A percentile compares a stretch with the other conserved stretches of the same genome.
These are phyloP conservation scores for Leptomonas seymouri DNA, from an alignment of 208 protist genomes.

Conservation along the genomic window DNA sequence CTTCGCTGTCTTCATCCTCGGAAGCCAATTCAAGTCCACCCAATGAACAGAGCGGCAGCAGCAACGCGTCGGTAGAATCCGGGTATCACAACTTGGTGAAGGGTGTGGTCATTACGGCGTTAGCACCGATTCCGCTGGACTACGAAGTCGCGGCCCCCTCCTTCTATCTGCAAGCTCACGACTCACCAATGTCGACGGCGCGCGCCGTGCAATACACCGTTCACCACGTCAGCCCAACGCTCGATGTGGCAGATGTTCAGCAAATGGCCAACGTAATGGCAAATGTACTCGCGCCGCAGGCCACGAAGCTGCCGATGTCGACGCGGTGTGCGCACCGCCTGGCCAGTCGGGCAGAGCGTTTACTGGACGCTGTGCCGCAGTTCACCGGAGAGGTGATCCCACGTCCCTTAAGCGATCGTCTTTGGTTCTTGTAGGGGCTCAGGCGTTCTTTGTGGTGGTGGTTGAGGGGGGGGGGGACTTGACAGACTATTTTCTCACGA, in stretches of 20 bases:
- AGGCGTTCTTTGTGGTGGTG: too few species aligned
- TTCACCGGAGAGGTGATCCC: slow-evolving; percentile 79
- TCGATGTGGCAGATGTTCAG: slow-evolving; percentile 81
- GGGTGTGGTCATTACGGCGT: slow-evolving; percentile 68
- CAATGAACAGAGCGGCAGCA: neutral
- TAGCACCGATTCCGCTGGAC: slow-evolving; percentile 59
- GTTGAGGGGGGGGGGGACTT: too few species aligned
- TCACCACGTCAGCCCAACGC: slow-evolving; percentile 67
- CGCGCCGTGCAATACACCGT: slow-evolving; percentile 86
- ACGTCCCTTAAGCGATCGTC: slow-evolving; percentile 51
- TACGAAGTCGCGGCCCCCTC: slow-evolving; percentile 47
- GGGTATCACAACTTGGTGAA: slow-evolving; percentile 69
- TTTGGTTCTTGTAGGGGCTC: slow-evolving; percentile 91
- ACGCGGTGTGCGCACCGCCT: slow-evolving; percentile 86
- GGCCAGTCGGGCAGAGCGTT: slow-evolving; percentile 69
- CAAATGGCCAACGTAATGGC: slow-evolving; percentile 76
- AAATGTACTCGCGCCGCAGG: slow-evolving; percentile 62
- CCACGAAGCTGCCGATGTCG: slow-evolving; percentile 92
- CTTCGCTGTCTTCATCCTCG: neutral
- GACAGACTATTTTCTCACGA: too few species aligned
- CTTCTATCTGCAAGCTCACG: slow-evolving; percentile 90
- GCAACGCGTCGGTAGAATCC: neutral
- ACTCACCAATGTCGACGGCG: slow-evolving; percentile 86
- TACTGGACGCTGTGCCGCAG: slow-evolving; percentile 79
- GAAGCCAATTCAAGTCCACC: neutral